Base-by-base conservation (phyloP, 345 rosid species). In the Trapa bicornis region DNA sequence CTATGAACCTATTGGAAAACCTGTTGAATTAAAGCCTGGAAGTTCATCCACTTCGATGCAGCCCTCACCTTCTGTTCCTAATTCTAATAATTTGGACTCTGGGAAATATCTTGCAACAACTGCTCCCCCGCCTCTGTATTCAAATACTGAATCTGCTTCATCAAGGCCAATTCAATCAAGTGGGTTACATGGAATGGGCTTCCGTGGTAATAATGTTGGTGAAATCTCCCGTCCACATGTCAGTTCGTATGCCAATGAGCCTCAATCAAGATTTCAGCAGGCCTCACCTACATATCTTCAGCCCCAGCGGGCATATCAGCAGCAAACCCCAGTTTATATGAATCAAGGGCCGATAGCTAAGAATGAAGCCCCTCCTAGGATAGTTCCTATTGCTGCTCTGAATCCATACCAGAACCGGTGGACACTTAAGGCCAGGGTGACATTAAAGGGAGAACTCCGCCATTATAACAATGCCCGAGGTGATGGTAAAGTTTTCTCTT, bases 361-460 rank as follows among this genome's bases (percentile, higher is more conserved):
- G 80, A 87, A 79, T 37, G 96, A 88, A 73, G 89, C 89, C 70
- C 82, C 87, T 16, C 79, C 86, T 0, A 85, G 86, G 81, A 78
- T 85, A 66, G 69, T 85, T 76, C 99, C 99, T 0, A 87, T 93
- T 52, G 74, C 86, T 77, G 89, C 96, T 45, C 77, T 93, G 62
- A 88, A 88, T 80, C 97, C 97, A n/a, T 93, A 93, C 75, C 91
- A 80, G 75, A 84, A 88, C 37, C 78, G 89, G 77, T 91, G 99
- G 99, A 86, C 95, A 9, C 83, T 93, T 60, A 93, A 87, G 85
- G 99, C 95, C 14, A 84, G 97, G 65, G 99, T 91, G 71, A 86
- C 97, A 9, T 75, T 80, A 65, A 94, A 94, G 75, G 86, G 80
- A 47, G 96, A 86, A 47, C 81, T 91, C 16, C 81, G 89, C 72